phyloP scores from a whole-genome alignment of 2,329 filamentous ascomycete genomes.

The Ophiostoma ips region DNA sequence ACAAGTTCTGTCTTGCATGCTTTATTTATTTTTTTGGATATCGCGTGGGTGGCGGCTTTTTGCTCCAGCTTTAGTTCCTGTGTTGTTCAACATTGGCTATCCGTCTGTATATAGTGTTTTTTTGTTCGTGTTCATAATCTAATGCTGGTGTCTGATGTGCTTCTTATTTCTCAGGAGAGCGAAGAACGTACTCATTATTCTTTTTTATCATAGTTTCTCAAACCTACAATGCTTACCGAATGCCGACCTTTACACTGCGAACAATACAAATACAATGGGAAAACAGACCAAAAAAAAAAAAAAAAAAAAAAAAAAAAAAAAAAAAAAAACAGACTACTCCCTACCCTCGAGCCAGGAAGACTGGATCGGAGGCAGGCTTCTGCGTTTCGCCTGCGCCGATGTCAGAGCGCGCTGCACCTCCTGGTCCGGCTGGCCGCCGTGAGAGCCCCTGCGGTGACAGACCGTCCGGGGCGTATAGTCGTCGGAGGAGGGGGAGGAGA shows the following conservation, averaged over 20 bases:
- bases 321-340: background rate
- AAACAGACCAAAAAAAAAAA: background rate
- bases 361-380: conserved; percentile 21
- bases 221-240: too few relatives aligned
- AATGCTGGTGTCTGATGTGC: too few relatives aligned
- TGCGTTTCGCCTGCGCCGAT: conserved; percentile 15
- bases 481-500: too few relatives aligned
- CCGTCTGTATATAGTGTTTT: too few relatives aligned
- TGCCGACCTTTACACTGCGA: background rate
- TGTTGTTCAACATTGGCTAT: too few relatives aligned
- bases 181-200: too few relatives aligned
- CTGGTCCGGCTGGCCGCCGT: background rate
- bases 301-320: background rate
- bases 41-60: too few relatives aligned
- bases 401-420: background rate
- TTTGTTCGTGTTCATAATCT: too few relatives aligned
- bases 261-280: background rate
- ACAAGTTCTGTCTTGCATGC: background rate
- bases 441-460: background rate
- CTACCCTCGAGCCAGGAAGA: conserved; percentile 16
- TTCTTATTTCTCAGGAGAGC: too few relatives aligned
- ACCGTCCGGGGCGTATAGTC: background rate
- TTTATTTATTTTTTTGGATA: background rate
- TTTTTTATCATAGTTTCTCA: too few relatives aligned
- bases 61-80: background rate